phyloP scores from a whole-genome alignment of 2,329 filamentous ascomycete species.

The Tolypocladium guangdongense region DNA sequence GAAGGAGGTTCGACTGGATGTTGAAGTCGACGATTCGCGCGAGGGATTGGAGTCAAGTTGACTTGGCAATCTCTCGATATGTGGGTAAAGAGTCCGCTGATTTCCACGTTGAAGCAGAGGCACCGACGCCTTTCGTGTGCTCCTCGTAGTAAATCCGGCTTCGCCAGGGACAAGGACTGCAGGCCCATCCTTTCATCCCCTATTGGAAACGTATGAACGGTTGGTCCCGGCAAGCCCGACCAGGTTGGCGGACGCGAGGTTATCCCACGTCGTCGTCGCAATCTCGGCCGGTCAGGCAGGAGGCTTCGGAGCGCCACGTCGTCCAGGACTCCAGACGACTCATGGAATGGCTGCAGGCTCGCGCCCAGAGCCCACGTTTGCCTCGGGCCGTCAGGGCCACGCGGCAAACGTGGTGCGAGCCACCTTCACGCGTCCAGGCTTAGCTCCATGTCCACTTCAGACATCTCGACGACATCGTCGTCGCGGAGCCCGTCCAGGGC shows the following conservation, averaged over 20 bases:
- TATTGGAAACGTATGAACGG: neutral
- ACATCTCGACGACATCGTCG: neutral
- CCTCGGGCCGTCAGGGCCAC: neutral
- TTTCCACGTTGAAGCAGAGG: neutral
- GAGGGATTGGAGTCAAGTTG: neutral
- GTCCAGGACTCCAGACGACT: neutral
- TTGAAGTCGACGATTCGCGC: neutral
- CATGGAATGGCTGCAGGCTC: neutral
- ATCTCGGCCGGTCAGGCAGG: neutral
- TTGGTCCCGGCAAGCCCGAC: neutral
- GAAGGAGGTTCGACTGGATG: neutral
- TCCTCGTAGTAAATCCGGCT: neutral
- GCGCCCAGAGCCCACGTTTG: neutral
- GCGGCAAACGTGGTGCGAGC: neutral
- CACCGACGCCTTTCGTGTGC: neutral
- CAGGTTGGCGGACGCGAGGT: neutral
- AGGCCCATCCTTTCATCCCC: neutral
- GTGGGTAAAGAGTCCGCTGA: neutral
- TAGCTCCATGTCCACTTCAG: neutral
- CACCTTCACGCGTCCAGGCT: neutral
- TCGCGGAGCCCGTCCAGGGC: conserved; percentile 14
- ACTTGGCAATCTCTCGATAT: neutral
- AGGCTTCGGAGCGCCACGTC: neutral
- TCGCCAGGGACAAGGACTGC: neutral
- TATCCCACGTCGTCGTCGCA: neutral